phyloP scores from a whole-genome alignment of 495 filamentous ascomycete species.

The Penicillium steckii region DNA sequence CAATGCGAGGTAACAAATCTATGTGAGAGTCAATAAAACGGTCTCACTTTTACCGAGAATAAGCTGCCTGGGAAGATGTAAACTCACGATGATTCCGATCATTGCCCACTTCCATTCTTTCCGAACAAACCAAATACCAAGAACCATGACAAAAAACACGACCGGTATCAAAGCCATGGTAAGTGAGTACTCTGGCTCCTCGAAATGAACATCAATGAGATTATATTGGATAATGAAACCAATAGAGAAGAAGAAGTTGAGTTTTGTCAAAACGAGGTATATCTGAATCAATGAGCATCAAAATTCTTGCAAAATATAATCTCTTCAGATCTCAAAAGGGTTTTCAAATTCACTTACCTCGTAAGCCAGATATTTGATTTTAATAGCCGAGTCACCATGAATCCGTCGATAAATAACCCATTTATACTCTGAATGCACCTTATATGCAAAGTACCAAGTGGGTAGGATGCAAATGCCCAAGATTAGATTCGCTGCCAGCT shows the following conservation, averaged over 20 bases:
- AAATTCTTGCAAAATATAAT: too few relatives aligned
- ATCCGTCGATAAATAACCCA: constrained; percentile 24
- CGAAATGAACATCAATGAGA: constrained; percentile 24
- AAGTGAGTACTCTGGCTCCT: constrained; percentile 21
- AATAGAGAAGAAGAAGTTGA: constrained; percentile 21
- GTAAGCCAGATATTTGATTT: constrained; percentile 16
- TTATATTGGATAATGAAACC: constrained; percentile 25
- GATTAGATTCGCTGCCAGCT: constrained; percentile 13
- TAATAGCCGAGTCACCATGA: constrained; percentile 11
- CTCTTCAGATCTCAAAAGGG: not conserved
- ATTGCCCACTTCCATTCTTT: constrained; percentile 9
- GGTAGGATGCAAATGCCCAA: constrained; percentile 12
- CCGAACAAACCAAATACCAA: constrained; percentile 16
- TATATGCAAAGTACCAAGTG: constrained; percentile 15
- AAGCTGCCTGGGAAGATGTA: not conserved
- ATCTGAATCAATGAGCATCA: constrained; percentile 4
- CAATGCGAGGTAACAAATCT: constrained; percentile 15
- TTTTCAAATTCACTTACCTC: constrained; percentile 15
- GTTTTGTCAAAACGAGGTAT: constrained; percentile 18
- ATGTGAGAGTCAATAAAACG: too few relatives aligned
- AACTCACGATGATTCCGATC: constrained; percentile 14
- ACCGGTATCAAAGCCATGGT: constrained; percentile 21
- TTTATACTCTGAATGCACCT: constrained; percentile 21
- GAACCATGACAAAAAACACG: constrained; percentile 12
- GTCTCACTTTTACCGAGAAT: not conserved